phyloP scores from a whole-genome alignment of 192 early-diverging fungal species.

The Chytriomyces sp. region DNA sequence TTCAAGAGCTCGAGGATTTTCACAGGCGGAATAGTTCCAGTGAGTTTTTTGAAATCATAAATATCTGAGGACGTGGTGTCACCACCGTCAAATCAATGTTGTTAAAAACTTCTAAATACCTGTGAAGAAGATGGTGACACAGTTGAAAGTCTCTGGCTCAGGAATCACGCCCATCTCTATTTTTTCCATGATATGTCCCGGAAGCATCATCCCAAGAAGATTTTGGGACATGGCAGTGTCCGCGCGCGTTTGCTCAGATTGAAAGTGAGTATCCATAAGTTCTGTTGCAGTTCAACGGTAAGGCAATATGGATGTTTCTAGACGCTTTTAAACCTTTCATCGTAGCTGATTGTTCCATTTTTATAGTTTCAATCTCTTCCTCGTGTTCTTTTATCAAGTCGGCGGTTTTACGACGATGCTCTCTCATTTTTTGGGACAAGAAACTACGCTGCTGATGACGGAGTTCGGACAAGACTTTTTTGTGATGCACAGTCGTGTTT shows the following conservation, averaged over 20 bases:
- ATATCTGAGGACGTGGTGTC: background rate
- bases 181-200: slow-evolving; percentile 28
- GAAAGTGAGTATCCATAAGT: slow-evolving; percentile 23
- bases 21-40: background rate
- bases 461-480: slow-evolving; percentile 13
- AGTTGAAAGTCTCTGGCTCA: slow-evolving; percentile 1
- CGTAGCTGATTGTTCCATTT: slow-evolving; percentile 1
- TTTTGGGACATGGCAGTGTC: slow-evolving; percentile 20
- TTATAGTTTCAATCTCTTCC: slow-evolving; percentile 21
- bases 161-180: slow-evolving; percentile 24
- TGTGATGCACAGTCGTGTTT: background rate
- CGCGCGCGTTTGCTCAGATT: slow-evolving; percentile 16
- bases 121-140: slow-evolving; percentile 21
- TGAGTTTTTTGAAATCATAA: slow-evolving; percentile 3
- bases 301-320: no score
- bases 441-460: background rate
- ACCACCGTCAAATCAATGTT: background rate
- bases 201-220: slow-evolving; percentile 28
- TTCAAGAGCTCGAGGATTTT: slow-evolving; percentile 10
- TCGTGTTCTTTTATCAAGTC: slow-evolving; percentile 27
- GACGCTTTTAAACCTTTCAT: background rate
- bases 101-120: background rate
- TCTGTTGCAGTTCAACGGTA: background rate
- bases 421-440: background rate
- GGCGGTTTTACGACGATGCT: slow-evolving; percentile 8